Evolutionary conservation across 257 asterid species (phyloP), one percentile per base, ranked within the genome.

Genomic region (Solanum etuberosum): DNA sequence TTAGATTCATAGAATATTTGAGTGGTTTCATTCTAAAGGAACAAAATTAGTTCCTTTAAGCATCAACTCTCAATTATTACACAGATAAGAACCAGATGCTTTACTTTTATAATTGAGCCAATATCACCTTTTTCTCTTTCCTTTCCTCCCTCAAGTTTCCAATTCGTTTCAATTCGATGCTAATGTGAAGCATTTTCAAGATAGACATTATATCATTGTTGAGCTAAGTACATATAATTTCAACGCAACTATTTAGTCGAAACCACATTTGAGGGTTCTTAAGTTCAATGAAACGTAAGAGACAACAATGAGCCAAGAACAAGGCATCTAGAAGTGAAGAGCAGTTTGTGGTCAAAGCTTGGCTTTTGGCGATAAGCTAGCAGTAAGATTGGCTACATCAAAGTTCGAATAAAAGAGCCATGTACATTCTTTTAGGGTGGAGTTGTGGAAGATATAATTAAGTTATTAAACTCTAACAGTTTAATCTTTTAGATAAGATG

Each of bases 61-160:
- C 90, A 91, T 89, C 92, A 85, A 65, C 78, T 86, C 87, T 87
- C 84, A 90, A 88, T 87, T 87, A 86, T 91, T 87, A 88, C 57
- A 89, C 83, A 91, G 96, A 93, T 90, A 91, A 91, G 96, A 93
- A 93, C 92, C 90, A n/a, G 93, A 91, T 93, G 89, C 96, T 88
- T 85, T 40, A 21, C 89, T 90, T 91, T 91, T 78, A 54, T 72
- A 77, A 82, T 34, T 80, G 89, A 83, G 87, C 72, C 89, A 86
- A 65, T 88, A 83, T 51, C 89, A 83, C 51, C 89, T 86, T 88
- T 88, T 88, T 68, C 87, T 29, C 74, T 80, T 67, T 80, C 70
- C 77, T 90, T 86, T 32, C 34, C 37, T 51, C 72, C 67, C 72
- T 70, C 82, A 35, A 35, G 18, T 14, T 25, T 42, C 61, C 83